Base-by-base conservation (phyloP, 139 green algal genomes). In the Medakamo hakoo region DNA sequence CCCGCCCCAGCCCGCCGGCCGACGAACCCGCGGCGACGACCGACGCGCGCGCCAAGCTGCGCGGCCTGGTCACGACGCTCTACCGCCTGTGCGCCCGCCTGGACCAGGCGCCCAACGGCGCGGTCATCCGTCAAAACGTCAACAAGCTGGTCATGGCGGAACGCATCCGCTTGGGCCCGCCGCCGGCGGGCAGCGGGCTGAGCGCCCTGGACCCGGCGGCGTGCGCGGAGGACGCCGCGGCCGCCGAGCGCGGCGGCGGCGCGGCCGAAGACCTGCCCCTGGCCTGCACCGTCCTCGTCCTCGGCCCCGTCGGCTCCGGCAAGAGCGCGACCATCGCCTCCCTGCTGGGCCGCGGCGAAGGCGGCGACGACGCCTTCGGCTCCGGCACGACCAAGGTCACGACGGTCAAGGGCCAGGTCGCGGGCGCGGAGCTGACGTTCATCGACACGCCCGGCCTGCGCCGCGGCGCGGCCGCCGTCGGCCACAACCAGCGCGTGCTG, bases 361-460 rank as follows among this genome's bases (percentile, higher is more conserved):
- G 21, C 2, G 22, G 5, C 18, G 30, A 30, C 24, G n/a, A 20
- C 25, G 19, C 26, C 3, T 19, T 20, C 62, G 21, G 4, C 63
- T 49, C 22, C 26, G 49, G 18, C 52, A 52, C 48, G 0, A 3
- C 23, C 28, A 9, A 20, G n/a, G 19, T 16, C 49, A 60, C 26
- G 27, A 2, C 16, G 28, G 59, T 21, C 29, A 4, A 60, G 2
- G 79, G 78, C 22, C 73, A 71, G 4, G 63, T 89, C 25, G 63
- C 69, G 2, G 86, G 86, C 29, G 78, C 90, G 49, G 69, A 59
- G 1, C 25, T 93, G 48, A 72, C 73, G 31, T 78, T 93, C 58
- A 93, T 93, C 57, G 86, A 93, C 73, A 89, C 84, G 2, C 86
- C 86, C 3, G 86, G 85, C 20, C 73, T 93, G 63, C 60, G 80